Base-by-base conservation (phyloP, 2,329 filamentous ascomycete species). In the Aureobasidium sp. region DNA sequence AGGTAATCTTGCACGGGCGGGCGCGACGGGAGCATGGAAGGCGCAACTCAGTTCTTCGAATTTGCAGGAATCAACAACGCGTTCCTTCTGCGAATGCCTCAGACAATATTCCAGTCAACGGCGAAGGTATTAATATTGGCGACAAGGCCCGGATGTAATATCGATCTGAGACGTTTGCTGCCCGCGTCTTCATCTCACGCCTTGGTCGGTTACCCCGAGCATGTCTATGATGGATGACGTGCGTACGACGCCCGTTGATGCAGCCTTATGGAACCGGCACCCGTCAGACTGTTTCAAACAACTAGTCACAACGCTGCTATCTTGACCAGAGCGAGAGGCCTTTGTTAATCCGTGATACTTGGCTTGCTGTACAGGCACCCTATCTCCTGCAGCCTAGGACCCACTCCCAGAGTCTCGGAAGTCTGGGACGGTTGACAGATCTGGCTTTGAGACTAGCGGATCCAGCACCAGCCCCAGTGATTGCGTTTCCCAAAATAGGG, bases 211-310 rank as follows among this genome's bases (percentile, higher is more conserved):
- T n/a, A 25, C 9, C 20, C 59, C 59, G 59, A 62, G 59, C 59
- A 62, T 62, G 11, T 62, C 59, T 47, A 51, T 62, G 18, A 25
- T 33, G 47, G 20, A 43, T 47, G 59, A 13, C 59, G 38, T 62
- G 36, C 25, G 59, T 53, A 62, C 59, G 59, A 53, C 47, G 31
- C 36, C 59, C 36, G 47, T 62, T 62, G 29, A 7, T 40, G 58
- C 27, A 61, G 23, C 40, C 31, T 23, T 18, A 42, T n/a, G 47
- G 56, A 20, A 23, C 33, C 45, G 45, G 58, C 8, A 61, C 20
- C 42, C 29, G n/a, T 23, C 58, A 43, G 58, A 61, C 31, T 61
- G 40, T 61, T 60, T n/a, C 5, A 16, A 18, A 42, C 29, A 61
- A 61, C 50, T 61, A 61, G 58, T 61, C 58, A 61, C 58, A 23